Percentiles rank a stretch among this genome's conserved stretches.
Evolutionary conservation across 257 asterid genomes (phyloP).

Genomic region (Catharanthus roseus): DNA sequence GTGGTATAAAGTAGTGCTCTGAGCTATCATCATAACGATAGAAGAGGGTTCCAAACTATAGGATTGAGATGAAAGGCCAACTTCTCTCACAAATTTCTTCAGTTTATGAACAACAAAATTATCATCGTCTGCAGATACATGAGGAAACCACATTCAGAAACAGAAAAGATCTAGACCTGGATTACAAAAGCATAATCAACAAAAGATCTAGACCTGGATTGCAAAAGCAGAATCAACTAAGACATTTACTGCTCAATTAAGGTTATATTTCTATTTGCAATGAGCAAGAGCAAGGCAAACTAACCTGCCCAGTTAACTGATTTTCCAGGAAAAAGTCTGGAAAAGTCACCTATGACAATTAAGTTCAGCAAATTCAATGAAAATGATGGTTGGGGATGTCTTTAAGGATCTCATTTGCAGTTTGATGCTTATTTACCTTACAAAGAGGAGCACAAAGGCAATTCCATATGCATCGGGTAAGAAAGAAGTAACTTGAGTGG

Average conservation of each 20-base stretch:
- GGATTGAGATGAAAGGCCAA: conserved; percentile 65
- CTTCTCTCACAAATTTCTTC: conserved; percentile 93
- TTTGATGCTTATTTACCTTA: conserved; percentile 39
- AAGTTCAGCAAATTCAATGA: background rate
- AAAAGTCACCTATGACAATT: conserved; percentile 46
- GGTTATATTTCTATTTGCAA: background rate
- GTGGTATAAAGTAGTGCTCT: conserved; percentile 85
- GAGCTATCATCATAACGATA: conserved; percentile 81
- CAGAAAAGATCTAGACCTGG: conserved; percentile 3
- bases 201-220: conserved; percentile 71
- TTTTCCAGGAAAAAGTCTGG: conserved; percentile 88
- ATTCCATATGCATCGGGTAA: conserved; percentile 50
- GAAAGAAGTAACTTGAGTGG: conserved; percentile 70
- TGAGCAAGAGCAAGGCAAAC: conserved; percentile 8
- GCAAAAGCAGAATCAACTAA: background rate
- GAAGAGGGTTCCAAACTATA: conserved; percentile 60
- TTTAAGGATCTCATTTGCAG: background rate
- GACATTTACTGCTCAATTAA: background rate
- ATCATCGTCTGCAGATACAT: conserved; percentile 59
- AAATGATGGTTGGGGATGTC: background rate
- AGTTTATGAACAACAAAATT: conserved; percentile 63
- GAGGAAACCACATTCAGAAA: conserved; percentile 5
- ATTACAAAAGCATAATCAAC: no score
- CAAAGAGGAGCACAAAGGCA: conserved; percentile 81
- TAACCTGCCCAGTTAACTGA: conserved; percentile 89